phyloP scores from a whole-genome alignment of 2,329 filamentous ascomycete species.

The Erysiphe pulchra region DNA sequence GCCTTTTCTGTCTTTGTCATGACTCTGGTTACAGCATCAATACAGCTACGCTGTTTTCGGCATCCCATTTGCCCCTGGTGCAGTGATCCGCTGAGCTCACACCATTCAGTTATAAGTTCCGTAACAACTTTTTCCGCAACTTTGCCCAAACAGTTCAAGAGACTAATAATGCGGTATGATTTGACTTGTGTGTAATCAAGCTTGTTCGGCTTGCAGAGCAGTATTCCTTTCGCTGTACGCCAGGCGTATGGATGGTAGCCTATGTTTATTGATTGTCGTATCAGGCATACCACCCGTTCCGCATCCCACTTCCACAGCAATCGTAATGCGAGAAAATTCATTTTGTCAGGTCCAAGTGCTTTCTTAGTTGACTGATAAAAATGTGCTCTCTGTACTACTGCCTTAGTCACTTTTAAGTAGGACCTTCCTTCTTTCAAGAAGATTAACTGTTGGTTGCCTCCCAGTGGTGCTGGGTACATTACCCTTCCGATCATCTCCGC shows the following conservation, averaged over 20 bases:
- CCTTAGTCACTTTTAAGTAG: background rate
- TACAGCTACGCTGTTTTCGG: no score
- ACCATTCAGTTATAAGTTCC: background rate
- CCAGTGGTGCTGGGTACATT: background rate
- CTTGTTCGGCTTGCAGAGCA: background rate
- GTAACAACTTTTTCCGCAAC: background rate
- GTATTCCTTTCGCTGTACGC: background rate
- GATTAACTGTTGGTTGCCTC: no score
- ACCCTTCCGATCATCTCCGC: background rate
- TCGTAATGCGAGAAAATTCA: no score
- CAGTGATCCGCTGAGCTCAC: background rate
- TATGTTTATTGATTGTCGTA: background rate
- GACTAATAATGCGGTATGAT: background rate
- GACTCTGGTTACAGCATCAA: no score
- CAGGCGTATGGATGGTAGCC: background rate
- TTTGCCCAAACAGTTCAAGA: background rate
- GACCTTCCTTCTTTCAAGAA: background rate
- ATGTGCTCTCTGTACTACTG: background rate
- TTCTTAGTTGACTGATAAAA: no score
- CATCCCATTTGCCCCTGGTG: background rate
- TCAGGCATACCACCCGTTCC: background rate
- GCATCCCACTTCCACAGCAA: no score
- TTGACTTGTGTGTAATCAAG: background rate
- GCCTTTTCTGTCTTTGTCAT: no score
- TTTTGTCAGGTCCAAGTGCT: no score